A percentile compares a stretch with the other conserved stretches of the same genome.
phyloP scores from a whole-genome alignment of 2,329 filamentous ascomycete species.

The Diaporthe citriasiana region DNA sequence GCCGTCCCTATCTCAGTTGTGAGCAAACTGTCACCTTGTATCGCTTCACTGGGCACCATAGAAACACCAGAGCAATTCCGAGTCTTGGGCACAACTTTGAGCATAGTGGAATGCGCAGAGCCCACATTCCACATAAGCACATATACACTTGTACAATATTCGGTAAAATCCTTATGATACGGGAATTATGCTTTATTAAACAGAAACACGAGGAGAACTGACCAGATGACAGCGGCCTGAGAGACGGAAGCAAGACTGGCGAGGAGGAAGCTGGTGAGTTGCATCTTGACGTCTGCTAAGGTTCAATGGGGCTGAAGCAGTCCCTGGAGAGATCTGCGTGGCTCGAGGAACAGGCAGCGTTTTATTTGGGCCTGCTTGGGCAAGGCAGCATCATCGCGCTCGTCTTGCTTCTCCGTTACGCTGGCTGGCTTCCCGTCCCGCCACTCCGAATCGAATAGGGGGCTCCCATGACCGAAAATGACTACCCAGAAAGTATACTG shows the following conservation, averaged over 20 bases:
- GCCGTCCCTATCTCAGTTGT: constrained; percentile 7
- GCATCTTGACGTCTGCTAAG: constrained; percentile 2
- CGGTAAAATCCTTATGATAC: background rate
- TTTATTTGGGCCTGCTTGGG: constrained; percentile 14
- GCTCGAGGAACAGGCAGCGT: background rate
- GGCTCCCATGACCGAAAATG: constrained; percentile 18
- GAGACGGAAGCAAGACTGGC: constrained; percentile 35
- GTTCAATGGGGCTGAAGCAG: background rate
- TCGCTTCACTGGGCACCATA: background rate
- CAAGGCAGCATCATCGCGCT: background rate
- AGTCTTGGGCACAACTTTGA: background rate
- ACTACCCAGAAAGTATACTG: constrained; percentile 1
- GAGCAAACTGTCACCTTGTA: background rate
- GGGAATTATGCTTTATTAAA: background rate
- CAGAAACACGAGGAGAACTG: background rate
- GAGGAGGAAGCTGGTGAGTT: constrained; percentile 33
- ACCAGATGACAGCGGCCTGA: constrained; percentile 39
- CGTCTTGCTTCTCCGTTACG: background rate
- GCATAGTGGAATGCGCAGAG: background rate
- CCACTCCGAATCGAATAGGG: constrained; percentile 19
- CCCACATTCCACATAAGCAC: background rate
- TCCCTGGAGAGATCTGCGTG: background rate
- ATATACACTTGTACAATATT: background rate
- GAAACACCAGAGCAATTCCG: no score
- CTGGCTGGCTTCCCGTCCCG: constrained; percentile 23